Evolutionary conservation across 2,329 filamentous ascomycete genomes (phyloP).

Genomic region (Fusarium globosum): DNA sequence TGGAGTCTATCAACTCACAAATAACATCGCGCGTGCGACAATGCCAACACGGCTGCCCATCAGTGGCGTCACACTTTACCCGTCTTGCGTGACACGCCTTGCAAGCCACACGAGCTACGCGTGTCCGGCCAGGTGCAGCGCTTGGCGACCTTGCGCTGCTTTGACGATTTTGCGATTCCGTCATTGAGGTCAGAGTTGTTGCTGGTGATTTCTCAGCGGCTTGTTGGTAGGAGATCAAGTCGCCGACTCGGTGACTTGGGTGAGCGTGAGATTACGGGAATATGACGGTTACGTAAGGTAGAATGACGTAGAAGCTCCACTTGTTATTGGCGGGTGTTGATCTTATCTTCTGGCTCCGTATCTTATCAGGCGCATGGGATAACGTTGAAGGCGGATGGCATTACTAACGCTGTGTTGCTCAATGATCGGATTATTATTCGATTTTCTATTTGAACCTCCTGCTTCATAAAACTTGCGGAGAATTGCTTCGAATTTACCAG

Average conservation of each 20-base stretch:
- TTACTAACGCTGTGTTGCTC: background rate
- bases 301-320: background rate
- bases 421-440: background rate
- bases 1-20: conserved; percentile 35
- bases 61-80: conserved; percentile 35
- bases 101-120: conserved; percentile 33
- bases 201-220: background rate
- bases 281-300: conserved; percentile 6
- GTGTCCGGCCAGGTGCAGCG: background rate
- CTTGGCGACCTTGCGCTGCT: background rate
- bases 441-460: background rate
- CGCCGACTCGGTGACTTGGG: conserved; percentile 22
- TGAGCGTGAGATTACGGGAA: background rate
- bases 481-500: background rate
- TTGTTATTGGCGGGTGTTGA: background rate
- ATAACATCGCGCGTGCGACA: conserved; percentile 24
- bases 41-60: conserved; percentile 35
- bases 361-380: background rate
- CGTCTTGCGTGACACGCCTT: conserved; percentile 37
- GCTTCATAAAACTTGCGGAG: background rate
- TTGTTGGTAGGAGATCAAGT: background rate
- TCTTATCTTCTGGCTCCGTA: background rate
- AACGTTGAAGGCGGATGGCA: background rate
- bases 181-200: background rate
- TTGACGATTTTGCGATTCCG: background rate